Conservation (phyloP, 306 rosid genomes). For the Acacia confusa region DNA sequence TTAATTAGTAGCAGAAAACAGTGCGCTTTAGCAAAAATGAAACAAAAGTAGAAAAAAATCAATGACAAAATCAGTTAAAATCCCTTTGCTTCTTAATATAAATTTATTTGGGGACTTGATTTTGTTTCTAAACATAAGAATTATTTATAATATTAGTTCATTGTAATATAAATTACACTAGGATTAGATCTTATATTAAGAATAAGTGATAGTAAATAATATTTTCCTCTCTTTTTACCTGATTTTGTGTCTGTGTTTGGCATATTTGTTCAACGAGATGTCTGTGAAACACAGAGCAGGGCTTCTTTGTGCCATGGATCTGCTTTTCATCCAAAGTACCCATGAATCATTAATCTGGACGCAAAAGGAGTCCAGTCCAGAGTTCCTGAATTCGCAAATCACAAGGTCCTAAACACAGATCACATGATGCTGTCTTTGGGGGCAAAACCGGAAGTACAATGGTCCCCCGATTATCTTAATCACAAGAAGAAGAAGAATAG, state of each 20-base stretch:
- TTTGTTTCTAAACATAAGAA: too few relatives aligned
- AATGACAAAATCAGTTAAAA: background rate
- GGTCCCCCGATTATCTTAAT: background rate
- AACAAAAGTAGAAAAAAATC: background rate
- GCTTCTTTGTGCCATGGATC: constrained; percentile 26
- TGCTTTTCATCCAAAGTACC: constrained; percentile 35
- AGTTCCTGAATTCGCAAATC: constrained; percentile 9
- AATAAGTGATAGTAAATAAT: too few relatives aligned
- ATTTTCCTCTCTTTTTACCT: too few relatives aligned
- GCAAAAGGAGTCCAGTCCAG: constrained; percentile 11
- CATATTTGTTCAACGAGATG: constrained; percentile 28
- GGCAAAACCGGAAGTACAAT: constrained; percentile 6
- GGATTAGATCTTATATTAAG: too few relatives aligned
- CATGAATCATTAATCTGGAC: constrained; percentile 5
- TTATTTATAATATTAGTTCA: too few relatives aligned
- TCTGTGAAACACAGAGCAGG: constrained; percentile 40
- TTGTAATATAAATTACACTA: too few relatives aligned
- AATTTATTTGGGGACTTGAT: too few relatives aligned
- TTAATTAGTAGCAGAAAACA: background rate
- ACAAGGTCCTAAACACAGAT: background rate
- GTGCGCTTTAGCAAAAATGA: background rate
- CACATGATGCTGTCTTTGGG: background rate
- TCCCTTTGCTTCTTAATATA: background rate
- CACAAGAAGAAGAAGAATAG: too few relatives aligned
- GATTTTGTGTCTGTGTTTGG: too few relatives aligned